Evolutionary conservation across 331 rosid species (phyloP), one percentile per base, ranked within the genome.

Genomic region (Spiraea crenata): DNA sequence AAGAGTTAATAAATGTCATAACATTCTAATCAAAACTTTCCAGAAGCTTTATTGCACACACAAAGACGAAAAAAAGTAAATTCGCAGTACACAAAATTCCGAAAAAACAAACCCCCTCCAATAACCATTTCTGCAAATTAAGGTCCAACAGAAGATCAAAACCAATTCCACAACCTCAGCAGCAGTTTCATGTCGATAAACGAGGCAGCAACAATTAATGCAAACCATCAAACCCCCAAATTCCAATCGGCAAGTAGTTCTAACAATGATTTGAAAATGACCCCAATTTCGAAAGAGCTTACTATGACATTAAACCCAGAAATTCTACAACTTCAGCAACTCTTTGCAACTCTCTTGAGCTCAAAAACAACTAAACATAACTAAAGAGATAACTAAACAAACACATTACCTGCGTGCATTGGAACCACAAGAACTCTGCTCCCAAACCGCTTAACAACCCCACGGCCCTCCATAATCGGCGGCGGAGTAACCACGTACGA

Each of bases 381-480:
- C 38, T 6, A 11, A 16, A 16, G 60, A 16, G 57, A 44, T 3
- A 65, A 5, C 37, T 10, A 3, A 25, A 44, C 9, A 52, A 13
- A 35, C 46, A 4, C 65, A 17, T 25, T 47, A 93, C 99, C 99
- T 82, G 99, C 90, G 80, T 95, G 98, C 99, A 91, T 83, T 10
- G 99, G 99, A 65, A 95, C 93, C 49, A 86, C 92, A 82, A 79
- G 96, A 77, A 77, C 87, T 83, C 91, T 86, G 73, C 39, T 80
- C 75, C 99, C 96, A 74, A 86, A 95, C 8, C 88, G 92, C 85
- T 91, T 95, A 58, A 89, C 93, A 70, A 91, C 92, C 52, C 99
- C 99, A 6, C 93, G 85, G 51, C 99, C 98, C 69, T 89, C 98
- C 85, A 91, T 71, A 9, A 91, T 82, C 31, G 89, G 82, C 0